Conservation (phyloP, 306 rosid genomes). For the Trifolium fragiferum region DNA sequence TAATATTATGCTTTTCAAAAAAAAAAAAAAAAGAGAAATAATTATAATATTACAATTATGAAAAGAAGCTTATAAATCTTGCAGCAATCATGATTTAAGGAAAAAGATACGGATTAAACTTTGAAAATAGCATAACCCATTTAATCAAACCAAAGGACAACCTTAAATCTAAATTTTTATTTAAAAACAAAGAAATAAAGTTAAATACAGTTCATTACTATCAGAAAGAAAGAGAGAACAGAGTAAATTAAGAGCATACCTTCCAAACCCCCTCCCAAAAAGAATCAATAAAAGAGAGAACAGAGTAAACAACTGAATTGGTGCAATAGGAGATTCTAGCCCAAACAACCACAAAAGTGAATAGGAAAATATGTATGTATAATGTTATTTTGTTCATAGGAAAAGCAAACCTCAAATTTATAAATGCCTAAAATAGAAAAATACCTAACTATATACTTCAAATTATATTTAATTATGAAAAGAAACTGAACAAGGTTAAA, state of each 20-base stretch:
- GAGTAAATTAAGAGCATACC: constrained; percentile 29
- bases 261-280: constrained; percentile 1
- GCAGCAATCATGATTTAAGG: constrained; percentile 26
- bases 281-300: constrained; percentile 25
- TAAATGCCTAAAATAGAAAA: constrained; percentile 31
- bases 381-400: constrained; percentile 10
- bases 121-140: constrained; percentile 29
- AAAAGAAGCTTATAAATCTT: constrained; percentile 22
- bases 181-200: constrained; percentile 30
- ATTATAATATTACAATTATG: constrained; percentile 23
- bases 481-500: constrained; percentile 24
- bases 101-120: constrained; percentile 21
- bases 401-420: constrained; percentile 25
- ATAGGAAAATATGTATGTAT: neutral
- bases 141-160: constrained; percentile 33
- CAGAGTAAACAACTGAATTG: constrained; percentile 26
- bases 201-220: constrained; percentile 2
- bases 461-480: constrained; percentile 2
- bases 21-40: too few species aligned
- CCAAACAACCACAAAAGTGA: constrained; percentile 26
- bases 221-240: neutral
- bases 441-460: constrained; percentile 17
- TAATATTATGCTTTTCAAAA: too few species aligned
- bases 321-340: constrained; percentile 33
- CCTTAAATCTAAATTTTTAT: constrained; percentile 12